A percentile compares a stretch with the other conserved stretches of the same genome.
Conservation (phyloP, 2,329 filamentous ascomycete genomes). For the Penicillium sp. region DNA sequence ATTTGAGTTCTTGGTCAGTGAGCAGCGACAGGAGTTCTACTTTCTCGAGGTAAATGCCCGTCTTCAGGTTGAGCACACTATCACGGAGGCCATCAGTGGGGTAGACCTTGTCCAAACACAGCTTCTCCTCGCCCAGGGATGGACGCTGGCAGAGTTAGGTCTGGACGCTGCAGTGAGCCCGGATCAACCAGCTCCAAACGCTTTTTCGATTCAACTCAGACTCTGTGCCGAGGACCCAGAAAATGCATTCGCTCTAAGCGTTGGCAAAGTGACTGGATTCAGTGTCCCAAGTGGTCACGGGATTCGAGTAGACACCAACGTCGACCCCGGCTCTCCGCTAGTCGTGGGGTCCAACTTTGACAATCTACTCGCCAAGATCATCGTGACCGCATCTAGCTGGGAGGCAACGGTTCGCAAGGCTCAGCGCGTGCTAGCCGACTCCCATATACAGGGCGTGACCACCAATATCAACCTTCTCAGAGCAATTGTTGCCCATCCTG, state of each 20-base stretch:
- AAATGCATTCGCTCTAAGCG: slow-evolving; percentile 57
- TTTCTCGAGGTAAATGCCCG: slow-evolving; percentile 64
- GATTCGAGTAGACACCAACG: slow-evolving; percentile 58
- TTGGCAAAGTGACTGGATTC: slow-evolving; percentile 60
- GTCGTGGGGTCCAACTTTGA: slow-evolving; percentile 60
- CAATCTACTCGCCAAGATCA: slow-evolving; percentile 61
- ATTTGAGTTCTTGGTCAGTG: slow-evolving; percentile 64
- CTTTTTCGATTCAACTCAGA: slow-evolving; percentile 56
- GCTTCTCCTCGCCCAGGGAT: slow-evolving; percentile 56
- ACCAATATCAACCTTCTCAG: slow-evolving; percentile 59
- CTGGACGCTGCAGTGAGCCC: slow-evolving; percentile 33
- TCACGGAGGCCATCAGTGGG: slow-evolving; percentile 58
- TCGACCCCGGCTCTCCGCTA: slow-evolving; percentile 42
- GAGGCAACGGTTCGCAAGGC: slow-evolving; percentile 55
- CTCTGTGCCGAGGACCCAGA: slow-evolving; percentile 59
- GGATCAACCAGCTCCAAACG: slow-evolving; percentile 38
- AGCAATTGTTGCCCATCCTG: slow-evolving; percentile 53
- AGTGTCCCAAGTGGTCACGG: slow-evolving; percentile 60
- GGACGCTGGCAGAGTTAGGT: slow-evolving; percentile 40
- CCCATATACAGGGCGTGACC: slow-evolving; percentile 57
- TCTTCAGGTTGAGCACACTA: slow-evolving; percentile 63
- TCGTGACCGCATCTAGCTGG: slow-evolving; percentile 58
- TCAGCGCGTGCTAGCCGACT: slow-evolving; percentile 57
- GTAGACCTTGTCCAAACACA: slow-evolving; percentile 59
- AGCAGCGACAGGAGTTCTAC: slow-evolving; percentile 52